Base-by-base conservation (phyloP, 139 green algal genomes). In the Gonium pectorale region DNA sequence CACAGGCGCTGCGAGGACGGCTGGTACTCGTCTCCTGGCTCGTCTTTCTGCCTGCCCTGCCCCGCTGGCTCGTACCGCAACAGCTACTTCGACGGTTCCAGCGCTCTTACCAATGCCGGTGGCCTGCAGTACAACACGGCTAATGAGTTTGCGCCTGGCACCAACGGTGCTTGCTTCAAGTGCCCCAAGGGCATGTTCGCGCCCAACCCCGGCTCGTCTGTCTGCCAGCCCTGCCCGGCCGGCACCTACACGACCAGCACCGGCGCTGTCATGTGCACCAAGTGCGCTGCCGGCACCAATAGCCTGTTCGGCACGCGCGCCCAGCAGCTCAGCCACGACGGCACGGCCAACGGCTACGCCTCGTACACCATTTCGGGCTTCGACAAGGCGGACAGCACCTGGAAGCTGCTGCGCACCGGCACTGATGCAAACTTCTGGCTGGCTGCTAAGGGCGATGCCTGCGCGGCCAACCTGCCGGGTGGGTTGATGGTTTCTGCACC, bases 1-100 rank as follows among this genome's bases (percentile, higher is more conserved):
- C n/a, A n/a, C 78, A 84, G 78, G 64, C 79, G 79, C 49, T 85
- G 79, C 49, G 56, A 71, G 60, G 79, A 85, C 41, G 79, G 79
- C 26, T 68, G 26, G 40, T 85, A 46, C 19, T 54, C 79, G 5
- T 0, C 35, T 27, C 29, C 64, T 0, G 64, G 46, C 35, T 43
- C 64, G 2, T 13, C 49, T 1, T 56, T 2, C 31, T 85, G 79
- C 79, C 2, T 29, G 33, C 35, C 64, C 3, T 85, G 79, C 63
- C 79, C 79, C 17, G 79, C 64, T 13, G 79, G 79, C 46, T 68
- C 64, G 6, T 85, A 73, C 79, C 79, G 79, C 64, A 85, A 85
- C 64, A 78, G 49, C 63, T 85, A 68, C 26, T 71, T 73, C 9
- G 64, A 85, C 29, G 49, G 44, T 29, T 19, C 26, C 7, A 6